These are phyloP conservation scores for Exophiala sp. DNA, from an alignment of 2,329 filamentous ascomycete genomes.

Conservation along the genomic window DNA sequence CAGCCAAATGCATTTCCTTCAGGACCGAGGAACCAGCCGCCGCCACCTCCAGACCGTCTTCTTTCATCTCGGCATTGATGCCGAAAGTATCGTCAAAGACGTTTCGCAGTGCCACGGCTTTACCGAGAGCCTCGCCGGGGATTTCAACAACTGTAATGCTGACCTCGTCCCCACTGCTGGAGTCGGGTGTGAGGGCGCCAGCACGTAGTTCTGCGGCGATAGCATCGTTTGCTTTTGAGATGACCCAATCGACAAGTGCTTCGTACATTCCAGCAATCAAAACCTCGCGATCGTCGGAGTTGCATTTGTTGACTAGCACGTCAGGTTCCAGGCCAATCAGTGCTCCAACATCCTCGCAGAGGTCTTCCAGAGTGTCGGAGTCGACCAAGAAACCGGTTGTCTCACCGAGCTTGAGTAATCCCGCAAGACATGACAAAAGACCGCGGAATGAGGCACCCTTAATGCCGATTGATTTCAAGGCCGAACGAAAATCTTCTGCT, in stretches of 20 bases:
- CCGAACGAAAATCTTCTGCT: conserved; percentile 85
- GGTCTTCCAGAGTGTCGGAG: conserved; percentile 75
- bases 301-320: conserved; percentile 71
- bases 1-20: conserved; percentile 80
- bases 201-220: conserved; percentile 72
- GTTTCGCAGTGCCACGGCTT: conserved; percentile 81
- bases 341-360: conserved; percentile 85
- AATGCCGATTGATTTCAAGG: conserved; percentile 88
- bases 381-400: conserved; percentile 82
- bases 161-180: conserved; percentile 74
- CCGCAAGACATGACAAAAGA: conserved; percentile 80
- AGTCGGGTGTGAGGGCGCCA: conserved; percentile 25
- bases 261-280: conserved; percentile 88
- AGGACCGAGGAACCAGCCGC: conserved; percentile 75
- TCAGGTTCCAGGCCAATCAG: conserved; percentile 85
- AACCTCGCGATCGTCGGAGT: conserved; percentile 77
- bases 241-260: conserved; percentile 90
- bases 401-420: conserved; percentile 86
- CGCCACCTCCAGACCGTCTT: conserved; percentile 79
- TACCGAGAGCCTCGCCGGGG: conserved; percentile 73
- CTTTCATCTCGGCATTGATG: conserved; percentile 96
- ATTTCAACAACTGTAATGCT: conserved; percentile 85
- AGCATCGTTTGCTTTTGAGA: conserved; percentile 79
- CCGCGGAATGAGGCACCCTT: conserved; percentile 79
- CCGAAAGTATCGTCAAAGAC: conserved; percentile 90